Base-by-base conservation (phyloP, 306 rosid genomes). In the Corylus avellana region DNA sequence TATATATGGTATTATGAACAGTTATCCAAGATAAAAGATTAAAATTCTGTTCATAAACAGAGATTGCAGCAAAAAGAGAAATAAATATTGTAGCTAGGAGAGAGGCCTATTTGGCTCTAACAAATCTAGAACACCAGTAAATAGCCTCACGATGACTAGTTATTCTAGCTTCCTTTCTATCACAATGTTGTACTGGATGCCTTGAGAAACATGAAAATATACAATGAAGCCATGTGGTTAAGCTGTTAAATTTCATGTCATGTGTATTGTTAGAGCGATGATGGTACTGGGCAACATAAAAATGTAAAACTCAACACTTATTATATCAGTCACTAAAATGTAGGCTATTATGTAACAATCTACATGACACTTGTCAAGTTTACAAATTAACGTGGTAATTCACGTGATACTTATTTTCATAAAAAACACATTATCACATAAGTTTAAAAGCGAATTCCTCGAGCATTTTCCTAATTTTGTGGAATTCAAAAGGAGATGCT, bases 1-100 rank as follows among this genome's bases (percentile, higher is more conserved):
- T 56, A 84, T 71, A 84, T 71, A 72, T 11, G 61, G 59, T 77
- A 72, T 3, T 32, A 25, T 51, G 67, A 66, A 27, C 1, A 29
- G 55, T 39, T 49, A 17, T 42, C 29, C 27, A 66, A 69, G 4
- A 58, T 35, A 29, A 48, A 25, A 10, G 54, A 56, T 70, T 42
- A 57, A 76, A 71, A 74, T 35, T 54, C 18, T 13, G 13, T 66
- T 77, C 22, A 63, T 48, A 48, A 32, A 72, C 27, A 83, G 5
- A 42, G 62, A 58, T 29, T 61, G 44, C 62, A 63, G 22, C 59
- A 54, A 25, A 70, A 58, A 12, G 20, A 12, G 37, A 6, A 54
- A 49, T 39, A 29, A 66, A 78, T 50, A 77, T 70, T 80, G 75
- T 16, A 20, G 72, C 71, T 53, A 64, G 59, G 46, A 32, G 3